Base-by-base conservation (phyloP, 495 filamentous ascomycete genomes). In the Podospora fimiseda region DNA sequence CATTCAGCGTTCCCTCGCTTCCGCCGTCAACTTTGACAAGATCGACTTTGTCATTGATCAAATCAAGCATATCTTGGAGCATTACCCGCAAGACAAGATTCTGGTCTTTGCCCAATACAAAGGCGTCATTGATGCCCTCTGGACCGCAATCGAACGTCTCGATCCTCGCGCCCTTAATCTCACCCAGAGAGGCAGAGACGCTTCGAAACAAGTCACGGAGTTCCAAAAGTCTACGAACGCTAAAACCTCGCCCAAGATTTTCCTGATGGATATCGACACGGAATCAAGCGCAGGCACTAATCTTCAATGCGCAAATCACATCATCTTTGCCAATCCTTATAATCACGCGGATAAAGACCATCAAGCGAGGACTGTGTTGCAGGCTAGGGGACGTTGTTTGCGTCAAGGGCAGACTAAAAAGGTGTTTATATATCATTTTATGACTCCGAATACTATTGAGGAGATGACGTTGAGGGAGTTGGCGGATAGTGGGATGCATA, bases 201-300 rank as follows among this genome's bases (percentile, higher is more conserved):
- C n/a, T 13, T 9, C 40, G 0, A n/a, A 43, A 37, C 16, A 1
- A 6, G 61, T 61, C 43, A 57, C 50, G 54, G 1, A 33, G 1
- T 75, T 67, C 65, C 71, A 51, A 62, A 56, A 2, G 45, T 15
- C 41, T 52, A 13, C 78, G 77, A 58, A 80, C 87, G 1, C 63
- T 90, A 27, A n/a, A n/a, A n/a, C n/a, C n/a, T n/a, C n/a, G n/a
- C n/a, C n/a, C n/a, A n/a, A n/a, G n/a, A n/a, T n/a, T n/a, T n/a
- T n/a, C n/a, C 65, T 93, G n/a, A 64, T 95, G 16, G 80, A 83
- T 51, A 71, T 89, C 3, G 77, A 76, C 4, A 73, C 75, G 51
- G 80, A 78, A n/a, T 74, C 77, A 46, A 80, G 88, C 15, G 80
- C 87, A 8, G 89, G 89, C 23, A 65, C 79, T 16, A 94, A 94